Evolutionary conservation across 2,329 filamentous ascomycete genomes (phyloP), one percentile per base, ranked within the genome.

Genomic region (Diaporthe vaccinii): DNA sequence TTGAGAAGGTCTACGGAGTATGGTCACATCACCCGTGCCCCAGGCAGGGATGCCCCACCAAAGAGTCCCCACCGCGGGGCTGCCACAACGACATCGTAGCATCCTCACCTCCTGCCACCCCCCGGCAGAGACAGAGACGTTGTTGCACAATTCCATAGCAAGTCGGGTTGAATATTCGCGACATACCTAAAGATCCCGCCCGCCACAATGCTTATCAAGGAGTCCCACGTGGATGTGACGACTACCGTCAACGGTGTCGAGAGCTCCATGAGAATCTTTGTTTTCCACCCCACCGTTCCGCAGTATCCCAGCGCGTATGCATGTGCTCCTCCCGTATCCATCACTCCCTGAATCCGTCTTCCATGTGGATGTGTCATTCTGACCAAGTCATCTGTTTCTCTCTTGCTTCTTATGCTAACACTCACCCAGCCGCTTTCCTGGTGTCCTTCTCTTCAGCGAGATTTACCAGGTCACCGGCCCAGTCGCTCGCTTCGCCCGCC

Each of bases 391-490:
- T 71, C 25, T n/a, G 10, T 62, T 22, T 22, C 39, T 46, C 17
- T 17, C 28, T 65, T 28, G 58, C n/a, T 55, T 31, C 44, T 62
- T 58, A 22, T 31, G 20, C 71, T 73, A n/a, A 73, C 46, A 41
- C 28, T 5, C 22, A 3, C 72, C n/a, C 75, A 91, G 91, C 41
- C 87, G 88, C 68, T 98, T 98, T 81, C 95, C 95, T 0, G 95
- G 94, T 28, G 94, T 98, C 7, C 93, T 94, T 20, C 88, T 98
- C 74, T 98, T 98, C 83, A 96, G 93, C 79, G 96, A 98, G 85
- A 98, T 98, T 80, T 62, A 73, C 68, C 51, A 68, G 96, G 96
- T 98, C 25, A 98, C 96, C 75, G 96, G 96, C 2, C 96, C 96
- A 2, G 96, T 98, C 36, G 90, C 93, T 76, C 92, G 96, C 72